These are phyloP conservation scores for Kazachstania kunashirensis DNA, from an alignment of 805 yeast genomes.

Conservation along the genomic window DNA sequence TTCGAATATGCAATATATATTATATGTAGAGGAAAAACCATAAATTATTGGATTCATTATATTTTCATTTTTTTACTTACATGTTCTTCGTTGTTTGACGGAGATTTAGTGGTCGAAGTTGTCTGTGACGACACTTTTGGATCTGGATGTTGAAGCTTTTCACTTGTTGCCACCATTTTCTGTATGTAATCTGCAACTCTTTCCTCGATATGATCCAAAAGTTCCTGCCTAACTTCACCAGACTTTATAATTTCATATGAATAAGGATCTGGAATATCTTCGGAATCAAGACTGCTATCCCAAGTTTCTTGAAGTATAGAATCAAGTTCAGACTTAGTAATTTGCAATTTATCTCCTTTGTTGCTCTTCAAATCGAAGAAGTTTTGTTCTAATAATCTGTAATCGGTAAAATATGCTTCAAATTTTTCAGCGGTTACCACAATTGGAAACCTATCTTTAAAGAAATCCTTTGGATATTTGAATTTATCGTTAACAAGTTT, in stretches of 20 bases:
- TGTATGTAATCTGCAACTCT: conserved; percentile 20
- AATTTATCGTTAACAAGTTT: conserved; percentile 19
- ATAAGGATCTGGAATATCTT: conserved; percentile 8
- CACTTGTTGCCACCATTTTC: conserved; percentile 16
- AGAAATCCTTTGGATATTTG: conserved; percentile 26
- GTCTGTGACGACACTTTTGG: conserved; percentile 1
- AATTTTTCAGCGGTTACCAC: conserved; percentile 15
- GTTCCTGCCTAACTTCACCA: conserved; percentile 25
- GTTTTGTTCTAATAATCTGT: conserved; percentile 25
- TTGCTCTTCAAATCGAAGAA: conserved; percentile 30
- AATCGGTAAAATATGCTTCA: conserved; percentile 22
- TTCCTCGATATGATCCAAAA: conserved; percentile 21
- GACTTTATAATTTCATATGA: conserved; percentile 21
- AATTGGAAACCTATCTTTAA: conserved; percentile 22
- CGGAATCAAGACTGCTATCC: neutral
- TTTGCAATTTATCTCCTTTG: conserved; percentile 24
- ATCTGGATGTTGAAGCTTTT: conserved; percentile 12
- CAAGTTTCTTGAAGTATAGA: conserved; percentile 20
- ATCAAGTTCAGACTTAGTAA: conserved; percentile 17
- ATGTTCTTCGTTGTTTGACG: neutral
- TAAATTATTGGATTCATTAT: too few relatives aligned
- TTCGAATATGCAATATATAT: too few relatives aligned
- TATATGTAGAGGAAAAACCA: too few relatives aligned
- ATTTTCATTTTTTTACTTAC: conserved; percentile 1
- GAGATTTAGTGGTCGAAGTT: conserved; percentile 5